Base-by-base conservation (phyloP, 2,329 filamentous ascomycete genomes). In the Fusarium sp. region DNA sequence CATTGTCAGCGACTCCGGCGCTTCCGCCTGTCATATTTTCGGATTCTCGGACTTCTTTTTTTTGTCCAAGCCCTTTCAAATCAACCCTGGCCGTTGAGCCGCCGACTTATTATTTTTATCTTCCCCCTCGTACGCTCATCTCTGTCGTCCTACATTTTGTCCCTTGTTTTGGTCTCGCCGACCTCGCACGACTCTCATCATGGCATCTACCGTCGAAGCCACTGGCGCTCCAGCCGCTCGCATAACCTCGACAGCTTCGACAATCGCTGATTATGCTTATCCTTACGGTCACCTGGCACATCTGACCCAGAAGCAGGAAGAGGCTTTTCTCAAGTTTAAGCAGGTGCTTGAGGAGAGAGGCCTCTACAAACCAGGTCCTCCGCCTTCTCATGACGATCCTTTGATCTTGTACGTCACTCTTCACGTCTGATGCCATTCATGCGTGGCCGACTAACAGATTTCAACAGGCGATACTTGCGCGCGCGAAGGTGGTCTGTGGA, bases 261-360 rank as follows among this genome's bases (percentile, higher is more conserved):
- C 70, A 9, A 52, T 65, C 39, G 66, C 66, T 55, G 79, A 80
- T 38, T 71, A 79, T 65, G 82, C 81, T 62, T 93, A 90, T 75
- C 90, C 90, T 3, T 79, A 84, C 44, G 93, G 92, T n/a, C 93
- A 96, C 73, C 79, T 94, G 41, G 89, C 92, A 44, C 89, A 94
- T 75, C 82, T 97, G 57, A 91, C 80, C 23, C 78, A 82, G 17
- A 80, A 84, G 46, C 90, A 97, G 78, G 82, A 87, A 65, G 77
- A 81, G 27, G 86, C 88, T 15, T 81, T 97, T 46, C 75, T 77
- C 21, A 81, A 85, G 37, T 96, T 97, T 82, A 96, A 93, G 79
- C 72, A 74, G 10, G 73, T 89, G 33, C 82, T 91, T 31, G 78
- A 83, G 63, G 82, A 91, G 70, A 84, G 87, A 63, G 87, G 86